Evolutionary conservation across 192 early-diverging fungal genomes (phyloP), one percentile per base, ranked within the genome.

Genomic region (Coemansia asiatica): DNA sequence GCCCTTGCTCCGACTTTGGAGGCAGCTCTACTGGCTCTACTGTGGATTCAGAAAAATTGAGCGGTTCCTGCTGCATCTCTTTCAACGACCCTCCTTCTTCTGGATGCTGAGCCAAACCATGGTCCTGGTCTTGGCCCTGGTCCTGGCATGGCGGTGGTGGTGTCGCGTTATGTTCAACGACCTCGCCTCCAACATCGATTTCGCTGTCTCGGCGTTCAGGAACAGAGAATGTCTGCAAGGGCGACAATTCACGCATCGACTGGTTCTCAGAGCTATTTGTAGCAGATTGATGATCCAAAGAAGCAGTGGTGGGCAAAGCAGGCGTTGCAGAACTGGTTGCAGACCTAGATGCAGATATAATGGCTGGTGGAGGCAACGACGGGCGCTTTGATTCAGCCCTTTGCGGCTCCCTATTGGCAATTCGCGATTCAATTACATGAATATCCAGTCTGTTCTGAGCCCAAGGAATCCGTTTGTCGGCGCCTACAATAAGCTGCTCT

Each of bases 391-490:
- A 13, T 0, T 60, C 54, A 0, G 69, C 66, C 29, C 54, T 63
- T 54, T 75, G 73, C 1, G 78, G 78, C 55, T 50, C 49, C 9
- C 78, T 64, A 7, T 61, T 70, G 10, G 58, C 73, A 19, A 75
- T 66, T 6, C 35, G 25, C 25, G 78, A 74, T 46, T 81, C 78
- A 10, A 81, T 35, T 0, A 55, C 27, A 26, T 81, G 78, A n/a
- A 81, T 75, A 44, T 81, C 78, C 18, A 81, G 65, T 21, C 67
- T 70, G 63, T 81, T 69, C 60, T 81, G 78, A 9, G 78, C 64
- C 78, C 78, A 81, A 4, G 78, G 78, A 68, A 81, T 68, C 12
- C 78, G 78, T 56, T 81, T 81, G 7, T 75, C 78, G 6, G 63
- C 62, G 0, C 78, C 78, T 4, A 69, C 69, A 25, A 81, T 44